Evolutionary conservation across 495 filamentous ascomycete species (phyloP), one percentile per base, ranked within the genome.

Genomic region (Penicillium nucicola): DNA sequence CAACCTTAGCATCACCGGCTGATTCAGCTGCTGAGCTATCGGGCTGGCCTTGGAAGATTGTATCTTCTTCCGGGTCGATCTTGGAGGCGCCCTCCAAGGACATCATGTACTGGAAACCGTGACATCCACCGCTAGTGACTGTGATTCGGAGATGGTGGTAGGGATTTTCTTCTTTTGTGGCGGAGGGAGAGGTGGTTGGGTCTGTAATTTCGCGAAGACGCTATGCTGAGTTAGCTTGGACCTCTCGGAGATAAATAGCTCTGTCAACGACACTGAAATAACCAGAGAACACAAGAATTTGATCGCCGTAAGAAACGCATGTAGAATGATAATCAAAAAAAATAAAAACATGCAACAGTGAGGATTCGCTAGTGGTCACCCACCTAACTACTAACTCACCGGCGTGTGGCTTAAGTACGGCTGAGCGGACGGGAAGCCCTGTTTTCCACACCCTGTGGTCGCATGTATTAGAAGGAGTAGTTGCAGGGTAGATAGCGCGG

Each of bases 91-190:
- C 82, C 18, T 88, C 85, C 5, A 96, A 79, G 5, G 86, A 87
- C 87, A 98, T 95, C 22, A 95, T 77, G 61, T 97, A 98, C 68
- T 98, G 93, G 71, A 98, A 97, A 15, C 93, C 93, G 71, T 98
- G 95, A 69, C 93, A 98, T 31, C 93, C 93, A 50, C 93, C 93
- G 39, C 82, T 86, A 52, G 93, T 89, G 22, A 98, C 92, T 34
- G 88, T 86, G 58, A 98, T 86, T 36, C 93, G 89, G 14, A 98
- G 82, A 9, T 89, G 86, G 31, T 95, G 81, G 59, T 85, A 73
- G 3, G 92, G 88, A 70, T 95, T 95, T 38, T 76, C 69, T 68
- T 95, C 88, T 55, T 84, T 84, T 14, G 71, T 63, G 36, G 68
- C 65, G 42, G 67, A 74, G 23, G 67, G 68, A 33, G 62, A 73